These are phyloP conservation scores for Botryobasidium botryosum DNA, from an alignment of 768 basidiomycete genomes.

Conservation along the genomic window DNA sequence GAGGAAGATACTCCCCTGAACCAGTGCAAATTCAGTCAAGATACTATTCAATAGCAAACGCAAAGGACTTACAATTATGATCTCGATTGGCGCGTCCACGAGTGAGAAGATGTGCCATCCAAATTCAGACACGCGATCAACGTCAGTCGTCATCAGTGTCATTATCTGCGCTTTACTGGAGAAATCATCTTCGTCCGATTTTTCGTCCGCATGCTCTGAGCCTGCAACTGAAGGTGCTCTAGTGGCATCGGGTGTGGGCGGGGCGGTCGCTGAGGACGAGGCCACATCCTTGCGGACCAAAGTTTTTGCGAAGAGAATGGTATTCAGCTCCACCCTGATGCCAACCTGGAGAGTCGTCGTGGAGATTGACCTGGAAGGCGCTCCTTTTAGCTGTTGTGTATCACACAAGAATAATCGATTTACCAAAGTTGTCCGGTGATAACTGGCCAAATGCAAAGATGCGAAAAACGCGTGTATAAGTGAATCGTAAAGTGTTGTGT, in stretches of 20 bases:
- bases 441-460: slow-evolving; percentile 15
- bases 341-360: slow-evolving; percentile 55
- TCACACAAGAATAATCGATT: not conserved
- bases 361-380: slow-evolving; percentile 32
- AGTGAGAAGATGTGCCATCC: slow-evolving; percentile 5
- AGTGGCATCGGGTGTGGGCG: not conserved
- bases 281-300: slow-evolving; percentile 73
- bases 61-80: too few species aligned
- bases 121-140: slow-evolving; percentile 28
- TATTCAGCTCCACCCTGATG: slow-evolving; percentile 60
- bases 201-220: slow-evolving; percentile 5
- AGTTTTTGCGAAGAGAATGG: slow-evolving; percentile 73
- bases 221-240: not conserved
- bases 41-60: too few species aligned
- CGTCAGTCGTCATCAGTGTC: slow-evolving; percentile 92
- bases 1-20: slow-evolving; percentile 58
- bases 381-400: not conserved
- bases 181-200: slow-evolving; percentile 28
- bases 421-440: slow-evolving; percentile 40
- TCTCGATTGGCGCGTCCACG: slow-evolving; percentile 61
- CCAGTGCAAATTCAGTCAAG: too few species aligned
- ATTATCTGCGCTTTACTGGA: slow-evolving; percentile 61
- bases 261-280: slow-evolving; percentile 17
- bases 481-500: not conserved
- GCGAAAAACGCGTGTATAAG: not conserved